phyloP scores from a whole-genome alignment of 2,329 filamentous ascomycete species.

The Trichoderma koningiopsis region DNA sequence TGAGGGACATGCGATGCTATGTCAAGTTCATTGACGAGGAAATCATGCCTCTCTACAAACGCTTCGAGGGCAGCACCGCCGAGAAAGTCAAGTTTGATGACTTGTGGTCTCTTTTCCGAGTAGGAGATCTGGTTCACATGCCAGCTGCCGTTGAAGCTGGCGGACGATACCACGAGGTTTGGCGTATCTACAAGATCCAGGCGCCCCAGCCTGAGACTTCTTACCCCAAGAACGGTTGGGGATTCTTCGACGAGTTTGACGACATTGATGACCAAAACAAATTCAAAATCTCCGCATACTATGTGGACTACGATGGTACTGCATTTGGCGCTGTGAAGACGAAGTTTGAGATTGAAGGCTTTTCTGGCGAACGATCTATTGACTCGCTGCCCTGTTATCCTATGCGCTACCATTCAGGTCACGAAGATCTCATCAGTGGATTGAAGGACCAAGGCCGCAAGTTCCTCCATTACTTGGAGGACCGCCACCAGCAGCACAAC shows the following conservation, averaged over 20 bases:
- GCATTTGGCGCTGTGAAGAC: conserved; percentile 43
- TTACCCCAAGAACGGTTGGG: conserved; percentile 39
- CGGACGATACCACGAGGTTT: conserved; percentile 44
- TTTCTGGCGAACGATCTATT: conserved; percentile 43
- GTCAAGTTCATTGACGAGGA: conserved; percentile 48
- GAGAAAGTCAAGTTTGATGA: conserved; percentile 45
- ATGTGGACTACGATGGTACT: conserved; percentile 47
- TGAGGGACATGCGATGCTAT: conserved; percentile 47
- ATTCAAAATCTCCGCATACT: conserved; percentile 44
- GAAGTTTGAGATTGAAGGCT: conserved; percentile 42
- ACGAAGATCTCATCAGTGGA: conserved; percentile 39
- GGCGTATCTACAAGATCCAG: conserved; percentile 42
- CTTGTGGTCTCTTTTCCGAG: conserved; percentile 46
- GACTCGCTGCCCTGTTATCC: conserved; percentile 43
- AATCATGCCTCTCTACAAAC: conserved; percentile 42
- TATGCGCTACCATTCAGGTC: conserved; percentile 42
- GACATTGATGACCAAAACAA: conserved; percentile 38
- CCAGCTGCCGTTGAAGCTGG: conserved; percentile 40
- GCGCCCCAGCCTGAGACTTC: conserved; percentile 37
- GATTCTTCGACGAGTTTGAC: conserved; percentile 41
- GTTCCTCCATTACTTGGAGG: conserved; percentile 40
- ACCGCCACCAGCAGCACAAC: conserved; percentile 45
- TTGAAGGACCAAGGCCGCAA: conserved; percentile 39
- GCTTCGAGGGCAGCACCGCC: conserved; percentile 33
- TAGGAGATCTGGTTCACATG: conserved; percentile 46